phyloP scores from a whole-genome alignment of 495 filamentous ascomycete genomes.

The Aspergillus heteromorphus region DNA sequence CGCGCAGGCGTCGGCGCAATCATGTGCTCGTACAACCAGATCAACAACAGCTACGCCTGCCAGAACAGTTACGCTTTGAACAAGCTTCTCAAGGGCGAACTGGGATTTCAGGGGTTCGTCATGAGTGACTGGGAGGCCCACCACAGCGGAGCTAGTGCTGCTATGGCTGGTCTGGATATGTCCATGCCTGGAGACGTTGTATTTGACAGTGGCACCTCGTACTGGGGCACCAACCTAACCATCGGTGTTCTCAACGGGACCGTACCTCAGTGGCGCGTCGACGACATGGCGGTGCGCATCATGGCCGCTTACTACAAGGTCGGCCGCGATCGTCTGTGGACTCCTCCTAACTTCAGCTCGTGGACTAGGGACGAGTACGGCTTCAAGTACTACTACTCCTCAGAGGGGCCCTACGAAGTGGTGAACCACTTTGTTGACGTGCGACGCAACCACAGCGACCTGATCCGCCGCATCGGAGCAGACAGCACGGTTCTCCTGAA shows the following conservation, averaged over 20 bases:
- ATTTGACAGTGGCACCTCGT: slow-evolving; percentile 68
- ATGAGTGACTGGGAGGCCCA: slow-evolving; percentile 91
- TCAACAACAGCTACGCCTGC: slow-evolving; percentile 68
- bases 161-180: slow-evolving; percentile 89
- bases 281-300: slow-evolving; percentile 90
- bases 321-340: slow-evolving; percentile 56
- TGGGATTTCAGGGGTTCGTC: slow-evolving; percentile 92
- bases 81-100: slow-evolving; percentile 80
- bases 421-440: slow-evolving; percentile 88
- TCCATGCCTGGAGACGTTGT: slow-evolving; percentile 84
- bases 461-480: slow-evolving; percentile 70
- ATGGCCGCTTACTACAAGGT: slow-evolving; percentile 94
- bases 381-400: slow-evolving; percentile 55
- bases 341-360: slow-evolving; percentile 79
- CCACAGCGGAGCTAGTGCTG: slow-evolving; percentile 71
- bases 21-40: slow-evolving; percentile 94
- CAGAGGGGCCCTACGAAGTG: slow-evolving; percentile 50
- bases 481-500: slow-evolving; percentile 85
- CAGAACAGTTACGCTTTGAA: slow-evolving; percentile 72
- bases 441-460: slow-evolving; percentile 60
- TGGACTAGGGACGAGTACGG: slow-evolving; percentile 79
- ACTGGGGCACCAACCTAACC: slow-evolving; percentile 84
- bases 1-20: slow-evolving; percentile 71
- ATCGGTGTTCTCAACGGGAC: slow-evolving; percentile 85
- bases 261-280: slow-evolving; percentile 81